phyloP scores from a whole-genome alignment of 2,329 filamentous ascomycete species.

The Colletotrichum viniferum region DNA sequence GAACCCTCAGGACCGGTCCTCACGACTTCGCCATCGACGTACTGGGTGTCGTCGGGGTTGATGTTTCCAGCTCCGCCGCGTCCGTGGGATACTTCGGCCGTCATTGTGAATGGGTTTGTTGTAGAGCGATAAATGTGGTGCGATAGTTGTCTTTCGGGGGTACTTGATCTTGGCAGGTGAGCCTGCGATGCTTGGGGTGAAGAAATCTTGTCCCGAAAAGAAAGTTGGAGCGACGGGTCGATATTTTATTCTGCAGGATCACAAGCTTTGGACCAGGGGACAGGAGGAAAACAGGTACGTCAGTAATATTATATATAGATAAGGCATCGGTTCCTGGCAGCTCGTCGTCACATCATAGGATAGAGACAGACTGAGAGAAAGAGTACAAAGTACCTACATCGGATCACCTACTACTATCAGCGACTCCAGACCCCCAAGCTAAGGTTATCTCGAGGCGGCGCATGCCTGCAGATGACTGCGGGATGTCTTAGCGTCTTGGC shows the following conservation, averaged over 20 bases:
- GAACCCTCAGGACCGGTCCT: conserved; percentile 58
- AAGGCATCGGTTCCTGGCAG: conserved; percentile 14
- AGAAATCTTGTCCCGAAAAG: neutral
- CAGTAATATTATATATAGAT: conserved; percentile 18
- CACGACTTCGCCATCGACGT: conserved; percentile 67
- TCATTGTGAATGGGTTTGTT: conserved; percentile 31
- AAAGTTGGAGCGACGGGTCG: neutral
- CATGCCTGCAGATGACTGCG: neutral
- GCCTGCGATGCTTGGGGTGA: neutral
- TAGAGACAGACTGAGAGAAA: neutral
- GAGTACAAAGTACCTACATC: neutral
- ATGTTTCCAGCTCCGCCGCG: conserved; percentile 68
- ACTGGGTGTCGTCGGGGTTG: conserved; percentile 59
- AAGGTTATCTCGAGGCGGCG: conserved; percentile 5
- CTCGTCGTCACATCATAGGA: conserved; percentile 21
- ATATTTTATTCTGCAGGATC: neutral
- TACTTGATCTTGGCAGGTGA: neutral
- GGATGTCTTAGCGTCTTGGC: conserved; percentile 13
- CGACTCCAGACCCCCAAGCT: neutral
- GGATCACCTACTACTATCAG: conserved; percentile 8
- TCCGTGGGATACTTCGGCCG: conserved; percentile 61
- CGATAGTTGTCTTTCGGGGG: neutral
- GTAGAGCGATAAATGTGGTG: neutral
- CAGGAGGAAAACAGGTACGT: conserved; percentile 8
- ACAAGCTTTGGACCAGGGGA: neutral